A percentile compares a stretch with the other conserved stretches of the same genome.
Conservation (phyloP, 441 rosid species). For the Omphalea diandra region DNA sequence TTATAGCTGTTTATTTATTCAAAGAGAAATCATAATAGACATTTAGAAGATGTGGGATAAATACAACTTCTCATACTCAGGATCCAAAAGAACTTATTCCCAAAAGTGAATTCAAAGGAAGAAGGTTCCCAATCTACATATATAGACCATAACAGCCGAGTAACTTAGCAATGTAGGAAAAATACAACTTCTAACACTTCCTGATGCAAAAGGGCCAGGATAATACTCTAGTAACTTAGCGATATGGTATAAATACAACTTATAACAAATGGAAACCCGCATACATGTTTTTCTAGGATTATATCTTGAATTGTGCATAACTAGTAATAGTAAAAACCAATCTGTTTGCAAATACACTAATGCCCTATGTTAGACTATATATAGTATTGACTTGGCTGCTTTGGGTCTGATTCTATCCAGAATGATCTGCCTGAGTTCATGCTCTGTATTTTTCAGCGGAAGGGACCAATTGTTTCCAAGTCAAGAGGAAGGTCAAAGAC, state of each 20-base stretch:
- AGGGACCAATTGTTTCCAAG: conserved; percentile 75
- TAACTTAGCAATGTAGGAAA: too few relatives aligned
- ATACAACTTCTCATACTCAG: too few relatives aligned
- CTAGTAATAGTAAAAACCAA: background rate
- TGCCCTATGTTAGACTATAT: too few relatives aligned
- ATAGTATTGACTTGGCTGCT: background rate
- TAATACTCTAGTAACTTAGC: too few relatives aligned
- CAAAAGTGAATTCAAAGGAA: too few relatives aligned
- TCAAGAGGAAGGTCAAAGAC: conserved; percentile 60
- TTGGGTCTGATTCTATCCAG: background rate
- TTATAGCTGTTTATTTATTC: background rate
- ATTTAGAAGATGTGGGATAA: too few relatives aligned
- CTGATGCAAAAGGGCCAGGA: too few relatives aligned
- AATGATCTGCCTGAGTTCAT: conserved; percentile 15
- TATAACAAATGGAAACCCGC: background rate
- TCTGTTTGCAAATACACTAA: background rate
- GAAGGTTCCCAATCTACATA: too few relatives aligned
- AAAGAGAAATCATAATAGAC: background rate
- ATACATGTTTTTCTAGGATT: background rate
- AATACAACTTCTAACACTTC: too few relatives aligned
- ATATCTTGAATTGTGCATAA: background rate
- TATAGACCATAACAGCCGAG: too few relatives aligned
- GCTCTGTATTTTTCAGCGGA: conserved; percentile 46
- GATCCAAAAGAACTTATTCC: too few relatives aligned
- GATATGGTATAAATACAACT: too few relatives aligned